Conservation (phyloP, 2,329 filamentous ascomycete genomes). For the Tolypocladium inflatum region DNA sequence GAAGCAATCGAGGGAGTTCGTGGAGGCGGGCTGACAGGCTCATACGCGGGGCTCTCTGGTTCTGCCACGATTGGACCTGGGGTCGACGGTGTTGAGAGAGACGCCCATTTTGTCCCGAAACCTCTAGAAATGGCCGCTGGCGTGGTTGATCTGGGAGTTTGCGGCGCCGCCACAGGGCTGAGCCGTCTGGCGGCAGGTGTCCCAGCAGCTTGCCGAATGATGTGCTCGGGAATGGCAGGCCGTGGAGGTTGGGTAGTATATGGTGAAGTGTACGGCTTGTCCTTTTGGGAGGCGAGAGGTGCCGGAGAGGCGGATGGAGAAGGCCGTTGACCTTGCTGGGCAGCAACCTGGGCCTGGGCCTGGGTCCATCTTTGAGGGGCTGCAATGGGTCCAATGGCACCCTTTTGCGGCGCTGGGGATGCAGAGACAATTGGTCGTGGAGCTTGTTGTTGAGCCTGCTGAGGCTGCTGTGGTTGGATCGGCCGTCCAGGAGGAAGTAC, state of each 20-base stretch:
- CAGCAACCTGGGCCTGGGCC: constrained; percentile 6
- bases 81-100: constrained; percentile 48
- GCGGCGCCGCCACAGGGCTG: constrained; percentile 20
- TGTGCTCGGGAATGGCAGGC: constrained; percentile 30
- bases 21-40: constrained; percentile 48
- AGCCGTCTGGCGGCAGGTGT: constrained; percentile 19
- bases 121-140: constrained; percentile 20
- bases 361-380: constrained; percentile 24
- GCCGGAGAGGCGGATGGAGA: constrained; percentile 14
- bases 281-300: constrained; percentile 14
- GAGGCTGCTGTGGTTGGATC: constrained; percentile 18
- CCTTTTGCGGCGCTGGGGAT: constrained; percentile 15
- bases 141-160: constrained; percentile 23
- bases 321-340: constrained; percentile 14
- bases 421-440: constrained; percentile 23
- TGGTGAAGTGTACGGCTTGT: constrained; percentile 17
- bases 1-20: constrained; percentile 26
- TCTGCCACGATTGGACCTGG: constrained; percentile 31
- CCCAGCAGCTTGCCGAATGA: constrained; percentile 27
- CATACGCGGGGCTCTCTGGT: constrained; percentile 42
- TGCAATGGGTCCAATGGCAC: constrained; percentile 10
- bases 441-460: constrained; percentile 7
- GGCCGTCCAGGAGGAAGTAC: constrained; percentile 23
- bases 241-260: constrained; percentile 21
- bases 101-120: constrained; percentile 50